These are phyloP conservation scores for Datura wrightii DNA, from an alignment of 257 asterid genomes.

Conservation along the genomic window DNA sequence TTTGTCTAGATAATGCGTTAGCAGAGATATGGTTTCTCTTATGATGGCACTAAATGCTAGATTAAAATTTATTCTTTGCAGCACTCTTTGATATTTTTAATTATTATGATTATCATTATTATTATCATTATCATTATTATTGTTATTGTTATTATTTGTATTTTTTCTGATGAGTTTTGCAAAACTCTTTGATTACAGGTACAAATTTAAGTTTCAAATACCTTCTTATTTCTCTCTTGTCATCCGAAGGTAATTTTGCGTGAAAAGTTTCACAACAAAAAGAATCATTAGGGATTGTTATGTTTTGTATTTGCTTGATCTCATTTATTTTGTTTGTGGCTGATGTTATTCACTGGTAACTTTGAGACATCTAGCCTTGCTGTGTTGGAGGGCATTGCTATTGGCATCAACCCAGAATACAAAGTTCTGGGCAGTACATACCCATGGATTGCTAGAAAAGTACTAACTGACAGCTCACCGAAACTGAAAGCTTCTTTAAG, in stretches of 20 bases:
- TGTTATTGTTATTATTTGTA: neutral
- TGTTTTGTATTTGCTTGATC: slow-evolving; percentile 2
- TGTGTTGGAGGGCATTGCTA: slow-evolving; percentile 94
- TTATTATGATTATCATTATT: neutral
- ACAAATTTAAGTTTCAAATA: slow-evolving; percentile 89
- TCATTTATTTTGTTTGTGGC: slow-evolving; percentile 32
- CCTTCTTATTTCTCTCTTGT: slow-evolving; percentile 96
- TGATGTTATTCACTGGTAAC: slow-evolving; percentile 30
- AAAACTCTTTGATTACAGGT: slow-evolving; percentile 59
- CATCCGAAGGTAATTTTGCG: slow-evolving; percentile 71
- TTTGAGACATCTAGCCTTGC: slow-evolving; percentile 75
- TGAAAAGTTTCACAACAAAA: neutral
- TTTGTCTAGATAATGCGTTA: slow-evolving; percentile 16
- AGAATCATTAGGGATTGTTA: slow-evolving; percentile 16
- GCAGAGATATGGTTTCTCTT: neutral
- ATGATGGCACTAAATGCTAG: slow-evolving; percentile 1
- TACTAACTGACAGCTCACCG: slow-evolving; percentile 85
- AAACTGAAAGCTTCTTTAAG: slow-evolving; percentile 78
- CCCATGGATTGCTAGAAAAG: slow-evolving; percentile 98
- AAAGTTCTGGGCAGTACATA: slow-evolving; percentile 97
- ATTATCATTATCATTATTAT: too few species aligned
- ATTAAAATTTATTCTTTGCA: neutral
- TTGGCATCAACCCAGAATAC: slow-evolving; percentile 74
- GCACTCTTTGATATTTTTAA: neutral
- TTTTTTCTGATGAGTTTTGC: slow-evolving; percentile 28